phyloP scores from a whole-genome alignment of 805 yeast genomes.

The Tetrapisispora namnaoensis region DNA sequence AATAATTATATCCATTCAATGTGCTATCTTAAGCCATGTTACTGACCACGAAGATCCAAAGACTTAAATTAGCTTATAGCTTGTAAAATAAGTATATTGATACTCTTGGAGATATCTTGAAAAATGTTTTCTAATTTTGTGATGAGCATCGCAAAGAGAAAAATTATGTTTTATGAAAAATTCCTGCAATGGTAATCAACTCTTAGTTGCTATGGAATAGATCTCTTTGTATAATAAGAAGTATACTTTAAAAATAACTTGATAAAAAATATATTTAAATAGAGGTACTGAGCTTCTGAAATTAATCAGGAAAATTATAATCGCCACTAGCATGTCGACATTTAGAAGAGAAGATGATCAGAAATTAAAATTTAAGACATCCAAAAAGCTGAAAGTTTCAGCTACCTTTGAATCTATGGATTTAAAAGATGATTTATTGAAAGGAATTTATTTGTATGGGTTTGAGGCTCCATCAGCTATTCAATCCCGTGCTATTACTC shows the following conservation, averaged over 20 bases:
- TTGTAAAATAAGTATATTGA: no score
- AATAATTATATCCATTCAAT: no score
- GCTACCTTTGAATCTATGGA: constrained; percentile 66
- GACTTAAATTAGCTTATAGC: no score
- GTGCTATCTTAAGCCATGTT: no score
- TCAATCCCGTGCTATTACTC: constrained; percentile 93
- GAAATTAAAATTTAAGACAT: constrained; percentile 51
- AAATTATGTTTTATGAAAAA: neutral
- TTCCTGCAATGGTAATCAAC: neutral
- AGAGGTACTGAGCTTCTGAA: neutral
- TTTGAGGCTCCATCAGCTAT: constrained; percentile 95
- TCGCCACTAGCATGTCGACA: constrained; percentile 33
- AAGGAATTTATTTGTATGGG: constrained; percentile 76
- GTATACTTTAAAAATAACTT: no score
- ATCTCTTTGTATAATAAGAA: no score
- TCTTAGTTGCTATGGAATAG: no score
- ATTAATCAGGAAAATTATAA: neutral
- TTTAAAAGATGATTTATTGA: constrained; percentile 49
- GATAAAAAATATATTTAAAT: no score
- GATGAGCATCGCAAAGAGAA: constrained; percentile 5
- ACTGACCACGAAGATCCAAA: no score
- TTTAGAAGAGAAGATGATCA: constrained; percentile 52
- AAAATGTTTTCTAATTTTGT: neutral
- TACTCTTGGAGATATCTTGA: neutral
- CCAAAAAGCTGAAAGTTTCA: constrained; percentile 44